These are phyloP conservation scores for Dipteronia dyeriana DNA, from an alignment of 345 rosid species.

Conservation along the genomic window DNA sequence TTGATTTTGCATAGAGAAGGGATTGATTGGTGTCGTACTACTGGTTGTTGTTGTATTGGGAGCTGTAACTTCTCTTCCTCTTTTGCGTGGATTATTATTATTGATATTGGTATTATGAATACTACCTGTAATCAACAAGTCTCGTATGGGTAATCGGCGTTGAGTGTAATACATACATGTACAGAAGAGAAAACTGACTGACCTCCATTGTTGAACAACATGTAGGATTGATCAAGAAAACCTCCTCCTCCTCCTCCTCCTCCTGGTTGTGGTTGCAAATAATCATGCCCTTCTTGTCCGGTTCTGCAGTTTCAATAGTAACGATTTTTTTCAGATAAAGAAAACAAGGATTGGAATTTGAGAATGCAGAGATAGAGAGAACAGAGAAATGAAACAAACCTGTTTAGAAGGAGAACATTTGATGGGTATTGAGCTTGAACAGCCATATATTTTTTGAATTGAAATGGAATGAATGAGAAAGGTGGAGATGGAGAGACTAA, in stretches of 20 bases:
- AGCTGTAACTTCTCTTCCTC: constrained; percentile 56
- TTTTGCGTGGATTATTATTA: constrained; percentile 49
- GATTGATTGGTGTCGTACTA: constrained; percentile 26
- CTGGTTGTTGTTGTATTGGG: constrained; percentile 6
- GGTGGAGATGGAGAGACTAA: too few relatives aligned
- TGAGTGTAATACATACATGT: too few relatives aligned
- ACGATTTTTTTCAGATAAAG: background rate
- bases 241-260: constrained; percentile 50
- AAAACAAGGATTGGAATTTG: background rate
- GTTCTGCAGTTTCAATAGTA: constrained; percentile 41
- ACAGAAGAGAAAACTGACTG: background rate
- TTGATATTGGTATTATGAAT: constrained; percentile 17
- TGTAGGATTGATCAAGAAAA: constrained; percentile 56
- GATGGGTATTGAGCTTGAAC: constrained; percentile 92
- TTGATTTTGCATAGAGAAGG: constrained; percentile 35
- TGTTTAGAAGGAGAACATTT: constrained; percentile 72
- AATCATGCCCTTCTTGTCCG: constrained; percentile 69
- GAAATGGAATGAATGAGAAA: constrained; percentile 12
- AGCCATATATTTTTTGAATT: constrained; percentile 57
- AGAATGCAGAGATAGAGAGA: background rate
- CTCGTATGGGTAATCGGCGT: too few relatives aligned
- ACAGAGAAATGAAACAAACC: constrained; percentile 31
- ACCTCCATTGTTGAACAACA: constrained; percentile 51
- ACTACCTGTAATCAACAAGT: constrained; percentile 8
- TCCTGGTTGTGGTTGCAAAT: constrained; percentile 50